A percentile compares a stretch with the other conserved stretches of the same genome.
Evolutionary conservation across 2,329 filamentous ascomycete genomes (phyloP).

Genomic region (Trichophyton mentagrophytes): DNA sequence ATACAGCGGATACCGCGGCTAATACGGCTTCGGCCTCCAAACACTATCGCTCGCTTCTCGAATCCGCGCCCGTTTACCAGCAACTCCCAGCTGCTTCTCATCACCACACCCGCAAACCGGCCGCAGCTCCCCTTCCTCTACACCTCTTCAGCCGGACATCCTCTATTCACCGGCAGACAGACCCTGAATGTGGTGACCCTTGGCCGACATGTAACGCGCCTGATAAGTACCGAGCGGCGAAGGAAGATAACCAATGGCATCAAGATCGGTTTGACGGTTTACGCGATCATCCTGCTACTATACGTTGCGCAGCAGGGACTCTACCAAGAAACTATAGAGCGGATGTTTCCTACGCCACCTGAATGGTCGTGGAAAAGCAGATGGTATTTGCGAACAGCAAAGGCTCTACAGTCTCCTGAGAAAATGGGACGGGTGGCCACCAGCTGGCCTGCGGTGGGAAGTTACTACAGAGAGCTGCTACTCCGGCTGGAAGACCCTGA

Average conservation of each 20-base stretch:
- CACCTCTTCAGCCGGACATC: slow-evolving; percentile 34
- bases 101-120: slow-evolving; percentile 36
- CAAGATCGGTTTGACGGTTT: slow-evolving; percentile 58
- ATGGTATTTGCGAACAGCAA: slow-evolving; percentile 53
- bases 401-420: slow-evolving; percentile 45
- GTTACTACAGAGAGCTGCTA: slow-evolving; percentile 48
- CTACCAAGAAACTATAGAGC: slow-evolving; percentile 62
- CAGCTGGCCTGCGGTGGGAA: slow-evolving; percentile 59
- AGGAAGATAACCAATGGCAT: slow-evolving; percentile 58
- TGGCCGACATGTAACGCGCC: slow-evolving; percentile 33
- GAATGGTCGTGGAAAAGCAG: slow-evolving; percentile 68
- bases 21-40: slow-evolving; percentile 26
- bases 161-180: slow-evolving; percentile 14
- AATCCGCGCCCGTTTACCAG: slow-evolving; percentile 45
- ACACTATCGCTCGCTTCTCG: slow-evolving; percentile 10
- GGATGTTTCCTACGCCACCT: slow-evolving; percentile 62
- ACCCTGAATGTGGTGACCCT: slow-evolving; percentile 3
- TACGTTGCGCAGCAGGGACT: slow-evolving; percentile 52
- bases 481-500: slow-evolving; percentile 55
- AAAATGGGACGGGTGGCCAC: slow-evolving; percentile 34
- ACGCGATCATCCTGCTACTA: slow-evolving; percentile 49
- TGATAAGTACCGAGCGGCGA: slow-evolving; percentile 51
- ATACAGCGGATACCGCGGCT: slow-evolving; percentile 30
- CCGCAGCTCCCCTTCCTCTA: slow-evolving; percentile 56
- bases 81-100: slow-evolving; percentile 40